Percentiles rank a stretch among this genome's conserved stretches.
These are phyloP conservation scores for Babesia ovis DNA, from an alignment of 169 alveolate genomes.

Conservation along the genomic window DNA sequence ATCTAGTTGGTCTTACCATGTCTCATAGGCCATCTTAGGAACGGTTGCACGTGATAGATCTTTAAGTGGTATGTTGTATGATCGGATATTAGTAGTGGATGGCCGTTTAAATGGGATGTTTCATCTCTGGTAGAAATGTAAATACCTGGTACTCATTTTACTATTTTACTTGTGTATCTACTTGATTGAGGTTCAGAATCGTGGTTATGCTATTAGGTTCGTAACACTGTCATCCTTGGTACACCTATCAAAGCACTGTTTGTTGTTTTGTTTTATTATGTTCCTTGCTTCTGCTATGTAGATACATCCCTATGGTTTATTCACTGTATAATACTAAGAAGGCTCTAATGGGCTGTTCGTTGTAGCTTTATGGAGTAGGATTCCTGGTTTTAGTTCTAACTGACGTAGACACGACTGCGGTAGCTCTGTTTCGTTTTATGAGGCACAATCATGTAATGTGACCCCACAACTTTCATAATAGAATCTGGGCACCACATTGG, in stretches of 20 bases:
- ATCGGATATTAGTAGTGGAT: neutral
- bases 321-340: neutral
- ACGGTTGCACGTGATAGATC: neutral
- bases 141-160: neutral
- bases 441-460: neutral
- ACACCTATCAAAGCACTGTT: neutral
- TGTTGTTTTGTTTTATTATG: neutral
- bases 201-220: neutral
- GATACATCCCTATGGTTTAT: neutral
- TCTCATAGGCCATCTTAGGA: neutral
- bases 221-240: neutral
- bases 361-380: neutral
- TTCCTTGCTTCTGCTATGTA: neutral
- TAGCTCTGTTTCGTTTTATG: neutral
- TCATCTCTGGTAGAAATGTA: neutral
- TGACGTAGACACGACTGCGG: too few species aligned
- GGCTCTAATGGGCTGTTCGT: slow-evolving; percentile 12
- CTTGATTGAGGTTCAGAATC: neutral
- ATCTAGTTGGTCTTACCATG: neutral
- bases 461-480: neutral
- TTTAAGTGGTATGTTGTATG: neutral
- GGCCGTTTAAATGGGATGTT: neutral
- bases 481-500: neutral
- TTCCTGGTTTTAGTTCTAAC: too few species aligned
- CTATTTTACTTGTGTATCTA: neutral